phyloP scores from a whole-genome alignment of 1,284 basidiomycete genomes.

The Chiua sp. region DNA sequence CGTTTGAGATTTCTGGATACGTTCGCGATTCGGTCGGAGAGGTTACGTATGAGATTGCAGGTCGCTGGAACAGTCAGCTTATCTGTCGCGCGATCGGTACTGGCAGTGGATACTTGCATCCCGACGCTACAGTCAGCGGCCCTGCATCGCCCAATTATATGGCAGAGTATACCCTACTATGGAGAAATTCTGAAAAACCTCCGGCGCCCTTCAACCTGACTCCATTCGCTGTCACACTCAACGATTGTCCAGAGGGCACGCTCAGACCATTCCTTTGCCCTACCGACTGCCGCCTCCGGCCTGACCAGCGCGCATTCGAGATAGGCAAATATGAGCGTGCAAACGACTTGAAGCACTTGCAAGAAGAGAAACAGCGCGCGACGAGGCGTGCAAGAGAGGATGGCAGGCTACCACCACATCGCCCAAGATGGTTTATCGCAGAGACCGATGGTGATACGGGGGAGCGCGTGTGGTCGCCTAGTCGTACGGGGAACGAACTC shows the following conservation, averaged over 20 bases:
- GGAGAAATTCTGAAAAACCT: slow-evolving; percentile 92
- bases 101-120: slow-evolving; percentile 70
- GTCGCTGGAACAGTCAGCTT: slow-evolving; percentile 95
- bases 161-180: slow-evolving; percentile 82
- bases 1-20: slow-evolving; percentile 90
- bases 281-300: slow-evolving; percentile 93
- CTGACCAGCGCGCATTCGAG: slow-evolving; percentile 97
- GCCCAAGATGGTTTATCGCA: slow-evolving; percentile 83
- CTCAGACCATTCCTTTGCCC: slow-evolving; percentile 82
- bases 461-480: slow-evolving; percentile 85
- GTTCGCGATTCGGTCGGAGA: slow-evolving; percentile 75
- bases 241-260: slow-evolving; percentile 74
- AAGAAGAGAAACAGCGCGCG: slow-evolving; percentile 89
- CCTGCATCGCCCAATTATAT: slow-evolving; percentile 53
- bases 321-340: slow-evolving; percentile 90
- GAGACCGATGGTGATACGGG: slow-evolving; percentile 85
- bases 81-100: slow-evolving; percentile 82
- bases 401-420: slow-evolving; percentile 75
- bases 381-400: slow-evolving; percentile 82
- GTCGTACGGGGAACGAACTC: slow-evolving; percentile 55
- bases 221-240: slow-evolving; percentile 92
- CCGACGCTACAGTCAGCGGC: slow-evolving; percentile 65
- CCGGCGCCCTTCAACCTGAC: slow-evolving; percentile 92
- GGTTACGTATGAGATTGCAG: slow-evolving; percentile 89
- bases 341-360: slow-evolving; percentile 84